Percentiles rank a stretch among this genome's conserved stretches.
These are phyloP conservation scores for Schizophyllum commune DNA, from an alignment of 1,284 basidiomycete genomes.

Conservation along the genomic window DNA sequence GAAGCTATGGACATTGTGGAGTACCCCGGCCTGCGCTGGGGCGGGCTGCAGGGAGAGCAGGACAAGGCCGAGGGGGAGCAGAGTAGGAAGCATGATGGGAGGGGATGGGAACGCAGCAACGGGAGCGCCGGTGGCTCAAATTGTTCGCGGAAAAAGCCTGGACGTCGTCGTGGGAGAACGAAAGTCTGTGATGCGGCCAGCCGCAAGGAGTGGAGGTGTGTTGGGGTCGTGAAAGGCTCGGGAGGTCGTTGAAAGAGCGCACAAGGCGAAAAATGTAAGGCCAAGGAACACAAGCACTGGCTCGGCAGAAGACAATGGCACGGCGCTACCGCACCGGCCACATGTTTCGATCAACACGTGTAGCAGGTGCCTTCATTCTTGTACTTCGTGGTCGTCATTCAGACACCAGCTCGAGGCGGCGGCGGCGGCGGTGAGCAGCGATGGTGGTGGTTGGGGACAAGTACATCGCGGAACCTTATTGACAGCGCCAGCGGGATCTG, in stretches of 20 bases:
- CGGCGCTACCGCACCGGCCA: not conserved
- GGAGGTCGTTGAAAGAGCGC: not conserved
- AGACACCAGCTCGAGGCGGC: no score
- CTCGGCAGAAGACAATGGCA: not conserved
- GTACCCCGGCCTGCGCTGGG: constrained; percentile 5
- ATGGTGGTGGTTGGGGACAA: no score
- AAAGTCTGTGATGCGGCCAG: not conserved
- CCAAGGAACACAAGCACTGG: not conserved
- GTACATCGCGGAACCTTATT: no score
- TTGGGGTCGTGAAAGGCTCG: not conserved
- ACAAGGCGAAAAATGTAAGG: not conserved
- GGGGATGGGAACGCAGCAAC: not conserved
- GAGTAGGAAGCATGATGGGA: constrained; percentile 3
- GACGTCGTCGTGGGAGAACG: not conserved
- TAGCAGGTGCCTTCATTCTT: no score
- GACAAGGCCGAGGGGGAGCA: not conserved
- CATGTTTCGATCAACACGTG: not conserved
- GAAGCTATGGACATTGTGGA: constrained; percentile 2
- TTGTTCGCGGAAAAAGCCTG: not conserved
- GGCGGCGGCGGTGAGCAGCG: no score
- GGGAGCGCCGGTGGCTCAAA: not conserved
- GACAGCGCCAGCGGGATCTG: no score
- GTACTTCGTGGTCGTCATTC: no score
- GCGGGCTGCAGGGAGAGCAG: constrained; percentile 5
- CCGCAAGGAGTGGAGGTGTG: not conserved